A percentile compares a stretch with the other conserved stretches of the same genome.
phyloP scores from a whole-genome alignment of 495 filamentous ascomycete species.

The Hypoxylon fuscum region DNA sequence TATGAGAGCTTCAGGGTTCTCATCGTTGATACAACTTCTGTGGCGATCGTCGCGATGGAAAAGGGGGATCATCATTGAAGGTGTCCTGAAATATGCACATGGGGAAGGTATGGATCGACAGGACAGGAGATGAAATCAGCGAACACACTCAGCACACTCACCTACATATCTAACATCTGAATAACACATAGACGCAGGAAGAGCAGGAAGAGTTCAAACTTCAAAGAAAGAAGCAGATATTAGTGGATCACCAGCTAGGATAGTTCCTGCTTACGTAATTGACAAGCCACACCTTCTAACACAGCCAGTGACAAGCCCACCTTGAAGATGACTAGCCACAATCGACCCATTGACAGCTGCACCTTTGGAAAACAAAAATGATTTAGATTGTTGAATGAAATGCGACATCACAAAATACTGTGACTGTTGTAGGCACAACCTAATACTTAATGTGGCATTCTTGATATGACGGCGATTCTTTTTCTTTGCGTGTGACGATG shows the following conservation, averaged over 20 bases:
- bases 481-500: slow-evolving; percentile 48
- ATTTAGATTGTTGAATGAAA: neutral
- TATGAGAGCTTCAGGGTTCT: too few species aligned
- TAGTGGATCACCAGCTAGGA: too few species aligned
- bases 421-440: slow-evolving; percentile 13
- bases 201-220: too few species aligned
- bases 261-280: too few species aligned
- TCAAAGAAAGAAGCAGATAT: too few species aligned
- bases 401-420: slow-evolving; percentile 34
- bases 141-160: too few species aligned
- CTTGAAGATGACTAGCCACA: too few species aligned
- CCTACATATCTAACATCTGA: too few species aligned
- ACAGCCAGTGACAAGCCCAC: too few species aligned
- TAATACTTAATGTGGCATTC: slow-evolving; percentile 29
- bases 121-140: neutral
- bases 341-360: slow-evolving; percentile 1
- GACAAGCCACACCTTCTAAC: too few species aligned
- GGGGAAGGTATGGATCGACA: slow-evolving; percentile 9
- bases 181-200: too few species aligned
- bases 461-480: slow-evolving; percentile 38
- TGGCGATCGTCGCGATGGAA: slow-evolving; percentile 14
- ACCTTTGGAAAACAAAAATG: neutral
- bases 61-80: slow-evolving; percentile 24
- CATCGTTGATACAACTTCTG: neutral
- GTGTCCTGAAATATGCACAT: slow-evolving; percentile 9